A percentile compares a stretch with the other conserved stretches of the same genome.
Evolutionary conservation across 2,329 filamentous ascomycete genomes (phyloP).

Genomic region (Penicillium frequentans): DNA sequence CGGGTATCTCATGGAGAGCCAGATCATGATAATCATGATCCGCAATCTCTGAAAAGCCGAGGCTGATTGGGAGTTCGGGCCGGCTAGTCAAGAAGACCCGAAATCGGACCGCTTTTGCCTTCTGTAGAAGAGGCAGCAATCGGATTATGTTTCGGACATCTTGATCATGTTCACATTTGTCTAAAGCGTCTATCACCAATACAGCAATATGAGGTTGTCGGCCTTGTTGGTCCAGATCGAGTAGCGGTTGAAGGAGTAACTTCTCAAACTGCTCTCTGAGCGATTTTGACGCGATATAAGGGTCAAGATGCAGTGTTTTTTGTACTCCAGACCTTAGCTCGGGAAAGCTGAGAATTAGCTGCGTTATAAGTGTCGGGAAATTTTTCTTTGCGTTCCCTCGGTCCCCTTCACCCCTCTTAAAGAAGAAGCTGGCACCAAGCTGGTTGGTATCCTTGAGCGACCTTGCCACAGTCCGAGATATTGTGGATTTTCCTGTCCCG

Average conservation of each 20-base stretch:
- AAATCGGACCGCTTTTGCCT: conserved; percentile 4
- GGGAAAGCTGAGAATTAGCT: conserved; percentile 35
- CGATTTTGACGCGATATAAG: conserved; percentile 23
- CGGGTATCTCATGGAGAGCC: conserved; percentile 21
- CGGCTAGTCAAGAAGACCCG: conserved; percentile 25
- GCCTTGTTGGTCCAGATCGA: not conserved
- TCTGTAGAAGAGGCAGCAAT: conserved; percentile 13
- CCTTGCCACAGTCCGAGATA: no score
- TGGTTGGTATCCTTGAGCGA: no score
- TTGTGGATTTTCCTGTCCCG: no score
- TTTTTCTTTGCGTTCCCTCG: conserved; percentile 37
- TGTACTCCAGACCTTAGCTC: conserved; percentile 19
- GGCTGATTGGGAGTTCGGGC: conserved; percentile 22
- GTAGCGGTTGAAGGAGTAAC: conserved; percentile 27
- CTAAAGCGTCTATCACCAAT: conserved; percentile 20
- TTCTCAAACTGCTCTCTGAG: conserved; percentile 30
- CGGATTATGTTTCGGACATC: conserved; percentile 20
- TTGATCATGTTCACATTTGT: conserved; percentile 14
- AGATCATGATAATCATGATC: conserved; percentile 20
- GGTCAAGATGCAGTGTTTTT: conserved; percentile 22
- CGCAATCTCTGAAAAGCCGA: conserved; percentile 20
- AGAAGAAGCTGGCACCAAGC: no score
- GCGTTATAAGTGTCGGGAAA: conserved; percentile 37
- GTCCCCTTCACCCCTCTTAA: conserved; percentile 45
- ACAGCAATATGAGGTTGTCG: not conserved